Evolutionary conservation across 352 stramenopile genomes (phyloP), one percentile per base, ranked within the genome.

Genomic region (Phytophthora aleatoria): DNA sequence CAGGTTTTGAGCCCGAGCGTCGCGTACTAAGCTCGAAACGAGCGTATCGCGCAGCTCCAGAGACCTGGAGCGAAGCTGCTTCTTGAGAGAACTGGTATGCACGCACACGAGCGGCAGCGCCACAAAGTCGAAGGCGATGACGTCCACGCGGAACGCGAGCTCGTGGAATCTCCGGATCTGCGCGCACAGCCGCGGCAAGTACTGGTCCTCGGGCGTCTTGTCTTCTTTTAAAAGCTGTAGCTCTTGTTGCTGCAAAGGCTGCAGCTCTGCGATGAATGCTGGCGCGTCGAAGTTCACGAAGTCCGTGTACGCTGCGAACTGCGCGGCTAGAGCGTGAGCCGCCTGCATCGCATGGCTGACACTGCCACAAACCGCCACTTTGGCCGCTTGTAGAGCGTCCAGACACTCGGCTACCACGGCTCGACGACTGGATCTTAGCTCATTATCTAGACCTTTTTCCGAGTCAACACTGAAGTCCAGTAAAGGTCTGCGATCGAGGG

Each of bases 41-140:
- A 98, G 61, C 12, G 76, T 78, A 45, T 97, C 78, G 0, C 90
- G 77, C 36, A 96, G 74, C 11, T 92, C 78, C 0, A 90, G 52
- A 2, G 89, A 92, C 3, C 85, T 74, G 0, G 71, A 64, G n/a
- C 85, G 84, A 26, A 97, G 76, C 5, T 86, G 81, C 24, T 69
- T 61, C 64, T 96, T 96, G 26, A 94, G 67, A 3, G 71, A 66
- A 13, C 60, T 68, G 0, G 87, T 92, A 36, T 85, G 76, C 3
- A 97, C 83, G 39, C 81, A 92, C 51, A 96, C 86, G 8, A 97
- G 79, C 10, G 83, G 74, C 15, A 97, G 84, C n/a, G 85, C 65
- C 8, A 90, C 77, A 2, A 77, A 73, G 56, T 97, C 88, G 50
- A 87, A 95, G 3, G 77, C 75, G 20, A 94, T 84, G 3, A 70